A percentile compares a stretch with the other conserved stretches of the same genome.
phyloP scores from a whole-genome alignment of 768 basidiomycete species.

The Dioszegia crocea region DNA sequence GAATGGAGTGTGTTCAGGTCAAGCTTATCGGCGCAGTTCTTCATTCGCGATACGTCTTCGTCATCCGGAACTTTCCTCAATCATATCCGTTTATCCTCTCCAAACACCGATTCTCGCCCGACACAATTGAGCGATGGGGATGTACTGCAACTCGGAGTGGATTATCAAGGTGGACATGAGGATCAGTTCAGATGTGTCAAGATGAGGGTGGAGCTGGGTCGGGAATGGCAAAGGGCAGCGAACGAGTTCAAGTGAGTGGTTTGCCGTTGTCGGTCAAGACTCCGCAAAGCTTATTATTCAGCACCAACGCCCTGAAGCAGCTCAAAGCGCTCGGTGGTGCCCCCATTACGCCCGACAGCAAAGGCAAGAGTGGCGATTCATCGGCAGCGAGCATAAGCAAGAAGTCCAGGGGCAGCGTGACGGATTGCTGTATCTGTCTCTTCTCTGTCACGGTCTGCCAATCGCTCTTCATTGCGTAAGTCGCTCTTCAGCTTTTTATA shows the following conservation, averaged over 20 bases:
- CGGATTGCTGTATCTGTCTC: conserved; percentile 88
- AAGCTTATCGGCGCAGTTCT: conserved; percentile 58
- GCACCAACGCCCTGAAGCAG: conserved; percentile 67
- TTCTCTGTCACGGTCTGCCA: conserved; percentile 91
- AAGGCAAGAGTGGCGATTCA: conserved; percentile 14
- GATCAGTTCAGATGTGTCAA: conserved; percentile 97
- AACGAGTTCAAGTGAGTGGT: conserved; percentile 83
- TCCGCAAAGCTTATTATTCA: conserved; percentile 17
- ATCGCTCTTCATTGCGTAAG: conserved; percentile 82
- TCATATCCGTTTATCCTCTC: conserved; percentile 79
- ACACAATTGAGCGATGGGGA: conserved; percentile 85
- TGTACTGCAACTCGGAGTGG: conserved; percentile 88
- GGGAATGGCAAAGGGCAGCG: conserved; percentile 82
- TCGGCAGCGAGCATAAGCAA: conserved; percentile 13
- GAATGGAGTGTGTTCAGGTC: not conserved
- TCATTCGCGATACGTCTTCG: conserved; percentile 82
- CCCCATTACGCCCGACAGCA: conserved; percentile 12
- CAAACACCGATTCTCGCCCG: conserved; percentile 73
- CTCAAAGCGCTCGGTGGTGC: conserved; percentile 55
- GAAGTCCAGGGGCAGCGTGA: conserved; percentile 48
- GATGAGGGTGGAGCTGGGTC: conserved; percentile 81
- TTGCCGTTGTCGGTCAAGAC: not conserved
- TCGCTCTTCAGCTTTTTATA: not conserved
- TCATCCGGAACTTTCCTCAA: conserved; percentile 93
- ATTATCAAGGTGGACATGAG: conserved; percentile 95